Evolutionary conservation across 1,284 basidiomycete species (phyloP).

Genomic region (Gomphus bonarii): DNA sequence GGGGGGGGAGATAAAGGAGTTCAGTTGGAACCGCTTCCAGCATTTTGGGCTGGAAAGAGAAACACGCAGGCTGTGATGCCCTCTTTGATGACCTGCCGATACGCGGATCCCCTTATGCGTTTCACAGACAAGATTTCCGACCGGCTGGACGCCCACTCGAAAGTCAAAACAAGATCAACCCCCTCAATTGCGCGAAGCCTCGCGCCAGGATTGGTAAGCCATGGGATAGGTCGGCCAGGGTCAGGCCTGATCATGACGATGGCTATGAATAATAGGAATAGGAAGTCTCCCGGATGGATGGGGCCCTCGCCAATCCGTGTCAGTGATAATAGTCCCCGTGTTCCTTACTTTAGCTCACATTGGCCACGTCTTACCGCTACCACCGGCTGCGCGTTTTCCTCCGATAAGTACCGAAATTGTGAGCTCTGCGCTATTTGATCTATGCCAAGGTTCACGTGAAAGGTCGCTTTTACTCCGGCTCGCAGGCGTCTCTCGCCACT

Average conservation of each 20-base stretch:
- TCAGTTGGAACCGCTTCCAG: background rate
- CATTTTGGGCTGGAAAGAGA: too few species aligned
- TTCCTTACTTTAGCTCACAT: background rate
- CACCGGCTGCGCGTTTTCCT: background rate
- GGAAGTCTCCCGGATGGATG: background rate
- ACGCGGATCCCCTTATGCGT: background rate
- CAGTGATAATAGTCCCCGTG: background rate
- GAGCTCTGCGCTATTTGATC: background rate
- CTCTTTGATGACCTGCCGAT: background rate
- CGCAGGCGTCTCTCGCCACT: background rate
- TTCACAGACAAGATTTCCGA: background rate
- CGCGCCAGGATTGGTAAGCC: background rate
- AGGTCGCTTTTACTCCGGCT: background rate
- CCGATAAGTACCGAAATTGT: background rate
- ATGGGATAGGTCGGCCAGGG: background rate
- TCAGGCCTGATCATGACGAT: slow-evolving; percentile 1
- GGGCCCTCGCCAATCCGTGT: background rate
- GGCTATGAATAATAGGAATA: background rate
- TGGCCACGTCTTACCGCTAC: background rate
- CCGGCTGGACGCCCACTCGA: background rate
- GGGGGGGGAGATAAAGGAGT: background rate
- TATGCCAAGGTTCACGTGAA: background rate
- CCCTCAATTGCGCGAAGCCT: background rate
- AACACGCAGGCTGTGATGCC: background rate
- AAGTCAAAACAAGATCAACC: background rate